A percentile compares a stretch with the other conserved stretches of the same genome.
Evolutionary conservation across 2,329 filamentous ascomycete species (phyloP).

Genomic region (Claviceps sp.): DNA sequence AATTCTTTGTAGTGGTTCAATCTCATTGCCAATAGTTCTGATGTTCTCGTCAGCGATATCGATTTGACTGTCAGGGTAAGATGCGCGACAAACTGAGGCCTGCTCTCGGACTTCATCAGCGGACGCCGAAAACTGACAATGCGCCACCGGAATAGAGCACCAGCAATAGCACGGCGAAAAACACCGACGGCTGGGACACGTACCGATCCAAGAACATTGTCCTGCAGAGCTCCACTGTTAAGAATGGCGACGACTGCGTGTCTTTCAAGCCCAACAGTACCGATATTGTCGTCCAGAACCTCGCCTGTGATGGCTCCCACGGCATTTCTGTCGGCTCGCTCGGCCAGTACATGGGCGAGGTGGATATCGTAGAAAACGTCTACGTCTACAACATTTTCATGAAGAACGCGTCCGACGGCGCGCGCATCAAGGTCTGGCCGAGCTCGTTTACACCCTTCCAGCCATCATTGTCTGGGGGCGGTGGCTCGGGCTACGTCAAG

Average conservation of each 20-base stretch:
- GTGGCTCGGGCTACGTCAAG: constrained; percentile 34
- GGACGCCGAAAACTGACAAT: not conserved
- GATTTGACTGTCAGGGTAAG: constrained; percentile 35
- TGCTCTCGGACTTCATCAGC: not conserved
- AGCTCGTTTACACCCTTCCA: constrained; percentile 24
- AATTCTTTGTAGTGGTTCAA: constrained; percentile 26
- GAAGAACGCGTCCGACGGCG: constrained; percentile 48
- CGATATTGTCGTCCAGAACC: constrained; percentile 52
- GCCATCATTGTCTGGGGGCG: constrained; percentile 48
- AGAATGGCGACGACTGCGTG: constrained; percentile 58
- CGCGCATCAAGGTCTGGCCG: constrained; percentile 64
- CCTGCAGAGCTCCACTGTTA: constrained; percentile 51
- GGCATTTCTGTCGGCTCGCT: constrained; percentile 62
- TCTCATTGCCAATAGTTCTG: constrained; percentile 50
- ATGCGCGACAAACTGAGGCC: not conserved
- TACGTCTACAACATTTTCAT: constrained; percentile 48
- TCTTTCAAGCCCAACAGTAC: constrained; percentile 65
- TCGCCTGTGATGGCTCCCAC: constrained; percentile 56
- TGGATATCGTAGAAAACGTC: constrained; percentile 57
- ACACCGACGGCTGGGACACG: constrained; percentile 54
- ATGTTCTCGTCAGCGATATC: constrained; percentile 51
- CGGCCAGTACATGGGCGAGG: constrained; percentile 50
- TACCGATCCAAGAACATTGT: constrained; percentile 48
- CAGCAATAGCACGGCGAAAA: constrained; percentile 34
- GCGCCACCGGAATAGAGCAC: constrained; percentile 17